These are phyloP conservation scores for Umbelopsis vinacea DNA, from an alignment of 192 early-diverging fungal genomes.

Conservation along the genomic window DNA sequence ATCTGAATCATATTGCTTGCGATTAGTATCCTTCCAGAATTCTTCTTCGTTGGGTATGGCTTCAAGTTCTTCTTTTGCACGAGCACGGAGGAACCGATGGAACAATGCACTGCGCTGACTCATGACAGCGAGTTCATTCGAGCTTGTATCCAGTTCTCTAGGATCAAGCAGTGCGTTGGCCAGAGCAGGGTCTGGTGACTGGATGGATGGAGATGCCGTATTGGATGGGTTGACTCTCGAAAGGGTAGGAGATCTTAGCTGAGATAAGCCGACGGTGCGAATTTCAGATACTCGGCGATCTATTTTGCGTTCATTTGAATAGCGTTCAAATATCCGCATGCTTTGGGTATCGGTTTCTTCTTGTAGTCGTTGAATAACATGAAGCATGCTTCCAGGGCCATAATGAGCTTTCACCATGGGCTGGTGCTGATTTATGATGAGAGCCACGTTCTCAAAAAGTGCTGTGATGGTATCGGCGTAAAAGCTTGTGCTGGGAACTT, in stretches of 20 bases:
- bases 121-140: constrained; percentile 83
- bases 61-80: constrained; percentile 62
- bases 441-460: constrained; percentile 89
- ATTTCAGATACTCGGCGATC: constrained; percentile 37
- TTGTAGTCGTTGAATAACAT: constrained; percentile 87
- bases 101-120: constrained; percentile 79
- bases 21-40: constrained; percentile 28
- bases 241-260: constrained; percentile 13
- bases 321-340: constrained; percentile 74
- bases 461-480: constrained; percentile 82
- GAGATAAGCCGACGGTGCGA: constrained; percentile 7
- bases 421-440: constrained; percentile 88
- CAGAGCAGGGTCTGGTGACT: constrained; percentile 26
- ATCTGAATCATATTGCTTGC: constrained; percentile 53
- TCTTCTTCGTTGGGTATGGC: constrained; percentile 32
- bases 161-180: constrained; percentile 63
- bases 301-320: constrained; percentile 74
- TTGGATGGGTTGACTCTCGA: constrained; percentile 5
- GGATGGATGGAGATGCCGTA: constrained; percentile 1
- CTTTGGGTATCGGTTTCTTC: constrained; percentile 86
- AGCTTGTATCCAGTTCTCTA: constrained; percentile 76
- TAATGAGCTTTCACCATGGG: constrained; percentile 83
- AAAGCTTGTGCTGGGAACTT: constrained; percentile 55
- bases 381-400: constrained; percentile 86
- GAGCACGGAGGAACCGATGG: constrained; percentile 80